Evolutionary conservation across 2,329 filamentous ascomycete genomes (phyloP), one percentile per base, ranked within the genome.

Genomic region (Trichophyton schoenleinii): DNA sequence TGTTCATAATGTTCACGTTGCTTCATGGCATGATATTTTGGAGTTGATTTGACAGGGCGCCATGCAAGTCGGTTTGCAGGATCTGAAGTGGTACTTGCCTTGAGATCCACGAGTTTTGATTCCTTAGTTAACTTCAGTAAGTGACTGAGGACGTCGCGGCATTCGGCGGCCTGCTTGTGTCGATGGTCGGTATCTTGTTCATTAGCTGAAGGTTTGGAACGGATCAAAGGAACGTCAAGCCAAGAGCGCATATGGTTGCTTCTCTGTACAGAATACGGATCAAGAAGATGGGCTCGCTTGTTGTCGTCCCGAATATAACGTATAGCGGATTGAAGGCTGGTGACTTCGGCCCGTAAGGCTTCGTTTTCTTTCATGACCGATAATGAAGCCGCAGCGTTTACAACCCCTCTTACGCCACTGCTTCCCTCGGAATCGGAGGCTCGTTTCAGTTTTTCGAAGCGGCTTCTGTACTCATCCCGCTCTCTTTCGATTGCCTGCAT

Each of bases 261-360:
- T 58, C 72, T 69, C 63, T 75, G 73, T 36, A 76, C 67, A 11
- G 74, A 75, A 65, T 74, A 75, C 2, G 74, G 74, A 61, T 76
- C 73, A 55, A 75, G 70, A 22, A 75, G 68, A 57, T 70, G 74
- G 22, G 70, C 66, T 28, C 73, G 74, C 28, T 73, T 72, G 62
- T 76, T 78, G 58, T 79, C 77, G 59, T 75, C 73, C 38, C 75
- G 74, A 6, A 78, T 67, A 66, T 74, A 78, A 57, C 77, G 75
- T 5, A 78, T 73, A 1, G 76, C 74, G n/a, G 75, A 72, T 69
- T 78, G 75, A 11, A 79, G 71, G 64, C 70, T 74, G 59, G 68
- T 67, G 20, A 78, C 72, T 63, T 79, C 77, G 13, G 72, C 68
- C 31, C 75, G 73, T 28, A 77, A 71, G 59, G 70, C 67, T 63